Base-by-base conservation (phyloP, 495 filamentous ascomycete genomes). In the Penicillium dipodomyicola region DNA sequence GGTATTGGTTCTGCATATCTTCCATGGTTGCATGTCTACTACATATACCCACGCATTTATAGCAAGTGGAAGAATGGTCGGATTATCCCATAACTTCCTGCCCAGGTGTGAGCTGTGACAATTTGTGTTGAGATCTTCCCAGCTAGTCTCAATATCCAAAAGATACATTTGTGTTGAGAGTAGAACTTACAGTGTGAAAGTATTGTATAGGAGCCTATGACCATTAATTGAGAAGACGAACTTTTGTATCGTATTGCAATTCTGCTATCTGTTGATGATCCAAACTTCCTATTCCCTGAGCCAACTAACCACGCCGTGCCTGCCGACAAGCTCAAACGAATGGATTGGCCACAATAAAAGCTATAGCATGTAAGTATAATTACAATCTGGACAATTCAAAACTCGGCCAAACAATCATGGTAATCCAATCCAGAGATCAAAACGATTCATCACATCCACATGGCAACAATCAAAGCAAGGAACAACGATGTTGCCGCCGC, bases 401-500 rank as follows among this genome's bases (percentile, higher is more conserved):
- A 35, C 23, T 52, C 44, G 5, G 50, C 27, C 22, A 17, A 49
- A 37, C 35, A 54, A 49, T 27, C 29, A 49, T 25, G 43, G 37
- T 23, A 59, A 20, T 39, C 11, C 23, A 41, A 8, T 15, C 32
- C 53, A 20, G 39, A 61, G 20, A 35, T 47, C 35, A 46, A 42
- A n/a, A 56, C 51, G 22, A 29, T 43, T 23, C 4, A 44, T 67
- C 54, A 67, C 61, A 69, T 61, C 59, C 43, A 65, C 57, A 63
- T 57, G 12, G 66, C 66, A 11, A 63, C 66, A 12, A 65, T 43
- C 45, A 67, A 40, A 32, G 66, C 66, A 43, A 69, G 56, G n/a
- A 67, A 42, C 41, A 69, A 60, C 23, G 66, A 67, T 0, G 62
- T 67, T 40, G 40, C 44, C 40, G 66, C 61, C 7, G 66, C 64